Conservation (phyloP, 2,329 filamentous ascomycete genomes). For the Amauroascus verrucosus region DNA sequence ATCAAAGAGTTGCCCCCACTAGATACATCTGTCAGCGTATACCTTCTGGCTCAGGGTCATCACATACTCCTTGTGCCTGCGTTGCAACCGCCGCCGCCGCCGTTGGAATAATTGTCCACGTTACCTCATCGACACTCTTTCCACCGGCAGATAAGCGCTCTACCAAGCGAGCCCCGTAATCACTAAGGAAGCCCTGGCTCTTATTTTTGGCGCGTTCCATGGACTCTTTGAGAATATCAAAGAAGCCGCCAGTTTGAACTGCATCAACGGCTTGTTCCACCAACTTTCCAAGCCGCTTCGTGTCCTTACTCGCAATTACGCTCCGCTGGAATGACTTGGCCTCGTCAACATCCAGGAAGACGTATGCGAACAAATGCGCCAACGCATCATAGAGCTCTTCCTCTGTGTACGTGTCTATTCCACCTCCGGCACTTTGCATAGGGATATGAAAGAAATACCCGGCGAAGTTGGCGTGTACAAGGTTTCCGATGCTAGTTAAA, state of each 20-base stretch:
- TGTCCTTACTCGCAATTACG: slow-evolving; percentile 34
- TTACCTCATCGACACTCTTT: slow-evolving; percentile 40
- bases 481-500: slow-evolving; percentile 21
- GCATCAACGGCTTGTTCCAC: slow-evolving; percentile 34
- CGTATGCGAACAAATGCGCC: slow-evolving; percentile 41
- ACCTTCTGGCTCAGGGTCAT: too few species aligned
- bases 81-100: slow-evolving; percentile 47
- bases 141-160: slow-evolving; percentile 41
- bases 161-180: slow-evolving; percentile 48
- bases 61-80: slow-evolving; percentile 48
- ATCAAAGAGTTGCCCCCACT: slow-evolving; percentile 42
- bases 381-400: slow-evolving; percentile 45
- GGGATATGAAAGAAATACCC: slow-evolving; percentile 21
- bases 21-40: not conserved
- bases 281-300: slow-evolving; percentile 30
- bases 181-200: slow-evolving; percentile 35
- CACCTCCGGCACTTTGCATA: slow-evolving; percentile 21
- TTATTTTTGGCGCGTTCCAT: slow-evolving; percentile 22
- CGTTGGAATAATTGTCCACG: slow-evolving; percentile 49
- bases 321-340: slow-evolving; percentile 39
- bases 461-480: slow-evolving; percentile 24
- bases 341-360: slow-evolving; percentile 40
- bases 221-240: slow-evolving; percentile 23
- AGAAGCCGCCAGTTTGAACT: slow-evolving; percentile 20
- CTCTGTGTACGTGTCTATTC: slow-evolving; percentile 35